These are phyloP conservation scores for Filobasidium floriforme DNA, from an alignment of 768 basidiomycete genomes.

Conservation along the genomic window DNA sequence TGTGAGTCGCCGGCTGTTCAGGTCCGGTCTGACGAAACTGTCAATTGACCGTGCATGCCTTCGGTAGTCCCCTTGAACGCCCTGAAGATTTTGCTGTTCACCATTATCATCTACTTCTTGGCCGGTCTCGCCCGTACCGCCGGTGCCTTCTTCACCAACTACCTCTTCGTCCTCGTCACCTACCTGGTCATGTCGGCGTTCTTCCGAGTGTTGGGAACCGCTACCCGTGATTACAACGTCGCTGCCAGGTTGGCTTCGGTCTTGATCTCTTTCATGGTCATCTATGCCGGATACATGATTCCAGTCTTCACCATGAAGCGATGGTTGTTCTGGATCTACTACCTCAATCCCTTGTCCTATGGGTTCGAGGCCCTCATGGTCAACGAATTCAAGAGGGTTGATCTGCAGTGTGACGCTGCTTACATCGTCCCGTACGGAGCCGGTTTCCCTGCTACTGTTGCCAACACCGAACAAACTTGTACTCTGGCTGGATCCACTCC, in stretches of 20 bases:
- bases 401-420: slow-evolving; percentile 27
- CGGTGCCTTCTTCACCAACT: slow-evolving; percentile 49
- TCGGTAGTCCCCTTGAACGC: slow-evolving; percentile 44
- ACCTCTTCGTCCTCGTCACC: slow-evolving; percentile 51
- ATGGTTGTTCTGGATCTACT: slow-evolving; percentile 73
- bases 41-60: too few species aligned
- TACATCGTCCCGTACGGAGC: slow-evolving; percentile 40
- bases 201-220: slow-evolving; percentile 58
- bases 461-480: slow-evolving; percentile 59
- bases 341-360: slow-evolving; percentile 71
- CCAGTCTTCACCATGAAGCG: slow-evolving; percentile 45
- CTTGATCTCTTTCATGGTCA: slow-evolving; percentile 68
- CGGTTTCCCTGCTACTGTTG: slow-evolving; percentile 23
- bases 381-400: slow-evolving; percentile 42
- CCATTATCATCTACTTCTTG: slow-evolving; percentile 45
- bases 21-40: too few species aligned
- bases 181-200: slow-evolving; percentile 74
- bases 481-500: slow-evolving; percentile 60
- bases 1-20: not conserved
- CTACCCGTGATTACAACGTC: slow-evolving; percentile 47
- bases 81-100: slow-evolving; percentile 42
- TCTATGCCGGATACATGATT: slow-evolving; percentile 51
- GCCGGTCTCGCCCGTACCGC: slow-evolving; percentile 44
- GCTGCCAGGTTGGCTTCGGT: slow-evolving; percentile 61
- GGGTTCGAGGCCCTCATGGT: slow-evolving; percentile 65